These are phyloP conservation scores for Primulina tabacum DNA, from an alignment of 257 asterid species.

Conservation along the genomic window DNA sequence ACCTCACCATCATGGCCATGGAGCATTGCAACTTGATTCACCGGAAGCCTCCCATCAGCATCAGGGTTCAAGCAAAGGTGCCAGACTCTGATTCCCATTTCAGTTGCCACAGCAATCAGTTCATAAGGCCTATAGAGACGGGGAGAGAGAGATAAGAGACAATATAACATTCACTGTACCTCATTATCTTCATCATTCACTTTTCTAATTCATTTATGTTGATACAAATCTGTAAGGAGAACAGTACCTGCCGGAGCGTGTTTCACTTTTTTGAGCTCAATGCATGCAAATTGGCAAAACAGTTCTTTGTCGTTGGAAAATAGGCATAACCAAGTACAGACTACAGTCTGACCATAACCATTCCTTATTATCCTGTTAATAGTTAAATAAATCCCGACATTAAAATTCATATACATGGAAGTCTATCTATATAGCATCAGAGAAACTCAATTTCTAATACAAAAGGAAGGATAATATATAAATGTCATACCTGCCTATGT, in stretches of 20 bases:
- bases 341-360: not conserved
- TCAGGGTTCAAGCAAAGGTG: constrained; percentile 75
- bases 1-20: constrained; percentile 74
- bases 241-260: not conserved
- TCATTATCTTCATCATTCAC: not conserved
- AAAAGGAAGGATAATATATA: not conserved
- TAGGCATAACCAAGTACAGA: not conserved
- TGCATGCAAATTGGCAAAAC: not conserved
- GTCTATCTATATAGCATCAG: not conserved
- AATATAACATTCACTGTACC: not conserved
- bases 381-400: not conserved
- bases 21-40: constrained; percentile 59
- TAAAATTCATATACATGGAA: constrained; percentile 1
- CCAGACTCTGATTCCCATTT: constrained; percentile 83
- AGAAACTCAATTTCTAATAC: not conserved
- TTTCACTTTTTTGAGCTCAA: not conserved
- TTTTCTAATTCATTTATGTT: not conserved
- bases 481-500: constrained; percentile 67
- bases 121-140: constrained; percentile 74
- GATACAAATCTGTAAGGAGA: not conserved
- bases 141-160: constrained; percentile 1
- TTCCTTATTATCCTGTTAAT: not conserved
- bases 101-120: constrained; percentile 79
- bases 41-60: constrained; percentile 71
- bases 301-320: not conserved